Evolutionary conservation across 73 alveolate genomes (phyloP).

Genomic region (Tetrahymena malaccensis): DNA sequence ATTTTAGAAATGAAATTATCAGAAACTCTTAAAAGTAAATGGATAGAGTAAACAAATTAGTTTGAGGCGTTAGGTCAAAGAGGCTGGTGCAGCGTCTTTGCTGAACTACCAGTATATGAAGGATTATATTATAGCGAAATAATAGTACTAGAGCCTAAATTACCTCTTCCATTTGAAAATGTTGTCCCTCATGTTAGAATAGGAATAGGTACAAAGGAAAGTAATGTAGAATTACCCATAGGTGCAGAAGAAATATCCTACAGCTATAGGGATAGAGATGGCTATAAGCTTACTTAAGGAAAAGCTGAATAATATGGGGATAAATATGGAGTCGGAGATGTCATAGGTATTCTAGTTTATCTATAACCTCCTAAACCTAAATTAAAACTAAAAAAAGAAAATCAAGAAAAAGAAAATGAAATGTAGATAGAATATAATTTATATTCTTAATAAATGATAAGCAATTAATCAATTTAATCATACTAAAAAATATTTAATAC

Average conservation of each 20-base stretch:
- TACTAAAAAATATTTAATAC: background rate
- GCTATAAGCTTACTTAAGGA: background rate
- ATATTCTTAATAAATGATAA: background rate
- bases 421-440: background rate
- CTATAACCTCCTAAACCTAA: background rate
- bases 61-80: background rate
- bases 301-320: background rate
- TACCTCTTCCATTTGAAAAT: background rate
- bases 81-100: background rate
- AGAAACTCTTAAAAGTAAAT: background rate
- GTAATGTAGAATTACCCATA: background rate
- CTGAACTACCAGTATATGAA: background rate
- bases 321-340: background rate
- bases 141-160: background rate
- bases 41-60: background rate
- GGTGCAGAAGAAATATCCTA: background rate
- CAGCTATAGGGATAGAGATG: background rate
- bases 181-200: background rate
- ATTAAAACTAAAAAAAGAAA: background rate
- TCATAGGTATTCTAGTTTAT: background rate
- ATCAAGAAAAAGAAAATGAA: background rate
- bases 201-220: background rate
- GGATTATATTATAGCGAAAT: background rate
- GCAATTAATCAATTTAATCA: background rate
- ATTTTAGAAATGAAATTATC: background rate